Evolutionary conservation across 2,329 filamentous ascomycete genomes (phyloP), one percentile per base, ranked within the genome.

Genomic region (Coniella lustricola): DNA sequence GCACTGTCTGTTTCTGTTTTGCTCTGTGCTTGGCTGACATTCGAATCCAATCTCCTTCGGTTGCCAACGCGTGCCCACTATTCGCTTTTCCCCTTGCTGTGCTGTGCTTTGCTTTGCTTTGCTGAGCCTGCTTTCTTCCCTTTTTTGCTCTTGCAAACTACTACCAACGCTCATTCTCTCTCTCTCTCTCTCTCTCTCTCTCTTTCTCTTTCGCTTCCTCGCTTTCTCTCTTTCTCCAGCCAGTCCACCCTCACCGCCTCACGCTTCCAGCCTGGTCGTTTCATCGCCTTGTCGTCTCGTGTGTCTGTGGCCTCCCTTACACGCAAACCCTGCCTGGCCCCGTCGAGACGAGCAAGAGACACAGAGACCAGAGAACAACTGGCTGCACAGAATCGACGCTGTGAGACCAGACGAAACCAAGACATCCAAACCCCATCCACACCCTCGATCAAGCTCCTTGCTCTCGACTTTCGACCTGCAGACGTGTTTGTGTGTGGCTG

Each of bases 121-220:
- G 5, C 25, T 5, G 5, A 29, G 25, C 5, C 25, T 29, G 25
- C 25, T 10, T 29, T 5, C 25, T 29, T 10, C 5, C 25, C 25
- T 29, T 10, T 29, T 29, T 29, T n/a, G n/a, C 25, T 29, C 5
- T 10, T 29, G 25, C 25, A 29, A 29, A n/a, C n/a, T n/a, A n/a
- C 25, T 5, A 35, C 33, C 33, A 5, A 14, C 13, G 38, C 17
- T 22, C 38, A 17, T 33, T 17, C 3, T 31, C 38, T 16, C 38
- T 16, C 38, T 46, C 34, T 31, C 46, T 33, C 21, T 9, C 20
- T 16, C 10, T 29, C 25, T 31, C 38, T 38, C 21, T 42, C 49
- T 51, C 45, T 44, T 20, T 40, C 39, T 40, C 46, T 37, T 46
- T 45, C 9, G 25, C 10, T 29, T 29, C 10, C 25, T 29, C 25